Conservation (phyloP, 1,284 basidiomycete species). For the Ganoderma boninense region DNA sequence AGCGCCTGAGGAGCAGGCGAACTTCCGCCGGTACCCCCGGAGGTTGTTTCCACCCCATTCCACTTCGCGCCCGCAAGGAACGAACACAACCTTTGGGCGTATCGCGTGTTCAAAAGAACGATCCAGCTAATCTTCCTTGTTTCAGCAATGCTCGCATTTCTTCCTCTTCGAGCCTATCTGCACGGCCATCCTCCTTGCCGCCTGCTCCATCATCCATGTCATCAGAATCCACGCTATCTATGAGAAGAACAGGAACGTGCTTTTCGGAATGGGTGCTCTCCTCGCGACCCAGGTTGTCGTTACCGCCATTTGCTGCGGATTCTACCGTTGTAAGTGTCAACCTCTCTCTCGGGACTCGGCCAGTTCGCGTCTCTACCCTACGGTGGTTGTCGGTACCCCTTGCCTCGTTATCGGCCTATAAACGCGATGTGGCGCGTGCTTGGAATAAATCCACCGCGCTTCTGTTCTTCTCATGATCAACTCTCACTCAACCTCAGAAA, state of each 20-base stretch:
- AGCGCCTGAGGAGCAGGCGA: neutral
- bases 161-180: constrained; percentile 86
- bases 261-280: constrained; percentile 62
- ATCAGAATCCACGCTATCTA: constrained; percentile 83
- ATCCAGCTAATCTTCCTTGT: constrained; percentile 15
- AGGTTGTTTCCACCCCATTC: neutral
- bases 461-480: constrained; percentile 4
- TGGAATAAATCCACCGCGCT: neutral
- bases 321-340: constrained; percentile 67
- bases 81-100: neutral
- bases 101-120: neutral
- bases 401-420: neutral
- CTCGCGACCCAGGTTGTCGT: constrained; percentile 72
- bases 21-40: constrained; percentile 8
- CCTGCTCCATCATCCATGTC: constrained; percentile 74
- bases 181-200: constrained; percentile 78
- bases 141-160: constrained; percentile 70
- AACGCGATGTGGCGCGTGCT: neutral
- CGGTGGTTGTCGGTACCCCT: neutral
- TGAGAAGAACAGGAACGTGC: constrained; percentile 63
- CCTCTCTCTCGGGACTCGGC: constrained; percentile 3
- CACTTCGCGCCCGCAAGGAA: neutral
- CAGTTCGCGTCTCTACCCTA: neutral
- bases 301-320: constrained; percentile 75
- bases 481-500: neutral